phyloP scores from a whole-genome alignment of 768 basidiomycete species.

The Suillus variegatus region DNA sequence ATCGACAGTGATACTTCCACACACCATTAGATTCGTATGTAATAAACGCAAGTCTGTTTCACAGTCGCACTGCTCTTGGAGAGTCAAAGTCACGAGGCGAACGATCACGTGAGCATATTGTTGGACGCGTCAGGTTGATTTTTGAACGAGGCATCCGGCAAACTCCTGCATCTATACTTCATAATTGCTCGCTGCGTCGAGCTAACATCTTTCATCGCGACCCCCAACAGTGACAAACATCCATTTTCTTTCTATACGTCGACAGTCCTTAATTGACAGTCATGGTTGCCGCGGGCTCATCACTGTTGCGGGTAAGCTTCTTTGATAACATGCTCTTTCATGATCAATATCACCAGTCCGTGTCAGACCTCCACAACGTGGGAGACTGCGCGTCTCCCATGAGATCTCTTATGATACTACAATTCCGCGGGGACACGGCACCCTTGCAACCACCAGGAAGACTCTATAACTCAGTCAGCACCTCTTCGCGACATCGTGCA shows the following conservation, averaged over 20 bases:
- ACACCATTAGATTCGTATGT: background rate
- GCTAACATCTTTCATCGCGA: constrained; percentile 2
- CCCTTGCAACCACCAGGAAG: constrained; percentile 70
- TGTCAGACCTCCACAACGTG: constrained; percentile 81
- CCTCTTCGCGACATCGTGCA: constrained; percentile 78
- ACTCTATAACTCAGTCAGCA: constrained; percentile 50
- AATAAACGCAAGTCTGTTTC: background rate
- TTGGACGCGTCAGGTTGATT: constrained; percentile 7
- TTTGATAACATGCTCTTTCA: constrained; percentile 20
- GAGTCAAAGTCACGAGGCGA: background rate
- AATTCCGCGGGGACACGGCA: constrained; percentile 85
- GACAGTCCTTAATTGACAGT: constrained; percentile 12
- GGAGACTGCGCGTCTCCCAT: constrained; percentile 85
- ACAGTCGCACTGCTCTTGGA: too few relatives aligned
- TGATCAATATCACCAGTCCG: constrained; percentile 58
- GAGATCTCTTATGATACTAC: constrained; percentile 68
- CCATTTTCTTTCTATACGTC: background rate
- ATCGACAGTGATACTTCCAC: background rate
- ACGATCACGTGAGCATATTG: background rate
- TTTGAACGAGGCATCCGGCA: background rate
- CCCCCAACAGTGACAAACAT: background rate
- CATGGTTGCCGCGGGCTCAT: constrained; percentile 87
- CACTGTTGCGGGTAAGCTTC: constrained; percentile 71
- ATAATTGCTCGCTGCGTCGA: background rate
- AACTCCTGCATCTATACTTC: background rate